These are phyloP conservation scores for Penicillium daleae DNA, from an alignment of 495 filamentous ascomycete genomes.

Conservation along the genomic window DNA sequence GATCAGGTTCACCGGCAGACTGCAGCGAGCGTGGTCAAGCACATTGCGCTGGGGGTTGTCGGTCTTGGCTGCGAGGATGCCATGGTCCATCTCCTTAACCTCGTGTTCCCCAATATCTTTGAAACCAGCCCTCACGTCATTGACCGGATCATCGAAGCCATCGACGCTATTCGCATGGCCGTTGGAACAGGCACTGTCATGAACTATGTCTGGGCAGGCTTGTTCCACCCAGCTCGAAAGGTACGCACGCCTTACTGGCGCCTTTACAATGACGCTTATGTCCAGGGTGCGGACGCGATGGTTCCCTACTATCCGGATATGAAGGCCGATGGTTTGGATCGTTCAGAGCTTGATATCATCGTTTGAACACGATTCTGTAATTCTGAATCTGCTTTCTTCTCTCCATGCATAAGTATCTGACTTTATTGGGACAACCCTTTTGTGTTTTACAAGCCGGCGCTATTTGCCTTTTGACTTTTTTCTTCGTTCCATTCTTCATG, in stretches of 20 bases:
- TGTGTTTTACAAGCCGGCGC: constrained; percentile 31
- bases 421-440: constrained; percentile 6
- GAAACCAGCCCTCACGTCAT: constrained; percentile 99
- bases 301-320: constrained; percentile 92
- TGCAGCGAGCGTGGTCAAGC: constrained; percentile 93
- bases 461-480: constrained; percentile 17
- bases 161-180: constrained; percentile 94
- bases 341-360: constrained; percentile 82
- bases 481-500: constrained; percentile 21
- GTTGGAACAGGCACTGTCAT: constrained; percentile 88
- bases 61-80: constrained; percentile 98
- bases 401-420: constrained; percentile 25
- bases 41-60: constrained; percentile 93
- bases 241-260: constrained; percentile 93
- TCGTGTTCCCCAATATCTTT: constrained; percentile 96
- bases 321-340: constrained; percentile 71
- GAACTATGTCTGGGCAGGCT: constrained; percentile 96
- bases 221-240: constrained; percentile 96
- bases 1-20: constrained; percentile 99
- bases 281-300: constrained; percentile 89
- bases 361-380: constrained; percentile 54
- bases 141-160: constrained; percentile 93
- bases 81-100: constrained; percentile 95
- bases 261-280: constrained; percentile 96
- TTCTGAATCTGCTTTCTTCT: constrained; percentile 24